Evolutionary conservation across 805 yeast genomes (phyloP), one percentile per base, ranked within the genome.

Genomic region (Wickerhamomyces ciferrii): DNA sequence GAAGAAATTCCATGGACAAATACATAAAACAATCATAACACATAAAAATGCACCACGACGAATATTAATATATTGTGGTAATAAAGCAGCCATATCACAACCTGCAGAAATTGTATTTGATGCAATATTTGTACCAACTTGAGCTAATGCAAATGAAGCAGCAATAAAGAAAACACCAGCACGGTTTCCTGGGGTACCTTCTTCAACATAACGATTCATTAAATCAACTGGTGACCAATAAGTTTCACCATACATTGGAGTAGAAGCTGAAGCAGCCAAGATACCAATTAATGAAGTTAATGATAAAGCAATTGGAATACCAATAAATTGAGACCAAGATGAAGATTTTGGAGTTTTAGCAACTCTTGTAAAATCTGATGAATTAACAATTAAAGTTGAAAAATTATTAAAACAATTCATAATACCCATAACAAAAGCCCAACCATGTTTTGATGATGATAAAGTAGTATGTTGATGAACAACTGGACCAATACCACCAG

Each of bases 321-420:
- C 72, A 38, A 84, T 58, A 38, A 73, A 59, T 63, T 83, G 89
- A 2, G 88, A 75, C 63, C 74, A 70, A 15, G 70, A 57, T 4
- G 83, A 73, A 19, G 79, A 69, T 39, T 56, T 63, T 44, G 75
- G 71, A 21, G 79, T 79, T 51, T 72, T 76, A 10, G 96, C 84
- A 67, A 88, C 83, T 65, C 97, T 79, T 23, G 96, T 76, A 65
- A 89, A 89, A 70, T 89, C 97, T 2, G 96, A 95, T 14, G 94
- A 87, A 66, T 89, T 89, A 46, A 85, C 77, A 59, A 90, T 85
- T 58, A 89, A 74, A 15, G 96, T 85, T 7, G 96, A 94, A 60
- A 89, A 89, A 67, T 88, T 89, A 23, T 94, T 86, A 51, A 89
- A 69, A 20, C 90, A 75, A 66, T 82, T 84, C 95, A 90, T 86